phyloP scores from a whole-genome alignment of 192 early-diverging fungal species.

The Podochytrium sp. region DNA sequence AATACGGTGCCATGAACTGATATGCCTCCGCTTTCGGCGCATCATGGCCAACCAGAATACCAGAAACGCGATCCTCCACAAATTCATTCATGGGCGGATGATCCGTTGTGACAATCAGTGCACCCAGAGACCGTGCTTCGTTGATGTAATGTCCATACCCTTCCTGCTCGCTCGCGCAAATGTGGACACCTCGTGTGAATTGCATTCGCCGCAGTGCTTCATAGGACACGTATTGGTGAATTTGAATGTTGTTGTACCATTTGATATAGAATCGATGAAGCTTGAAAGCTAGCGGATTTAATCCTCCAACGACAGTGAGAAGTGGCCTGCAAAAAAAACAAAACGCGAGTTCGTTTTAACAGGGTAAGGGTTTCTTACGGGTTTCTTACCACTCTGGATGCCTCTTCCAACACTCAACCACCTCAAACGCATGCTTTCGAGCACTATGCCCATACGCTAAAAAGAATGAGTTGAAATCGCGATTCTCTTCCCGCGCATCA shows the following conservation, averaged over 20 bases:
- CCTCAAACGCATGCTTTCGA: not conserved
- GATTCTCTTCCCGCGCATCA: not conserved
- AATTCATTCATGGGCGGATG: slow-evolving; percentile 29
- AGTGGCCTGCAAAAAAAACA: too few species aligned
- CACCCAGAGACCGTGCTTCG: slow-evolving; percentile 17
- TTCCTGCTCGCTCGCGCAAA: not conserved
- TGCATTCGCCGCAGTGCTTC: not conserved
- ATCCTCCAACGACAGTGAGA: too few species aligned
- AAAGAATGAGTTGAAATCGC: slow-evolving; percentile 13
- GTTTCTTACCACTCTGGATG: slow-evolving; percentile 16
- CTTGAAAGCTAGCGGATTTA: too few species aligned
- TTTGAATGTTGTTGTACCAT: not conserved
- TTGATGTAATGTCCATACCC: slow-evolving; percentile 27
- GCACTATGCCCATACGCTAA: slow-evolving; percentile 3
- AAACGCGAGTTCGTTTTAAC: not conserved
- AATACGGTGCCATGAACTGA: not conserved
- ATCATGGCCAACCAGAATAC: slow-evolving; percentile 7
- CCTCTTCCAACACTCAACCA: slow-evolving; percentile 20
- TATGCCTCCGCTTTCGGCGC: not conserved
- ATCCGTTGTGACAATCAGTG: slow-evolving; percentile 23
- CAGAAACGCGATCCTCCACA: slow-evolving; percentile 11
- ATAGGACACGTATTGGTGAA: not conserved
- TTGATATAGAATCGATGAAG: too few species aligned
- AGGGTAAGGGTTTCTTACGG: not conserved
- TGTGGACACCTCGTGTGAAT: not conserved